These are phyloP conservation scores for Fagopyrum esculentum DNA, from an alignment of 148 eudicot species.

Conservation along the genomic window DNA sequence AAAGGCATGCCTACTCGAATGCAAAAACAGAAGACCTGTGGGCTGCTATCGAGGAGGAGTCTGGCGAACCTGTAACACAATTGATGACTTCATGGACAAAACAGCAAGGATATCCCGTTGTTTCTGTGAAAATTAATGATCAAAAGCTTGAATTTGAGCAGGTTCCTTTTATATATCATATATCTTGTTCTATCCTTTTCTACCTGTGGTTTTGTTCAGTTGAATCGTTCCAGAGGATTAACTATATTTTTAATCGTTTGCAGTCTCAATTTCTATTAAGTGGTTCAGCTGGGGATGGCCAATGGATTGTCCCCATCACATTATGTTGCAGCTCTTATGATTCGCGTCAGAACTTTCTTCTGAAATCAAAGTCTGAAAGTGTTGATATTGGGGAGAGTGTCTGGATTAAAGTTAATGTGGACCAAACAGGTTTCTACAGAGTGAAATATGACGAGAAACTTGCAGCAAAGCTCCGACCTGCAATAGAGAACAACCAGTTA, in stretches of 20 bases:
- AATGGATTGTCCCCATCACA: conserved; percentile 92
- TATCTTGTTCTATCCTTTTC: background rate
- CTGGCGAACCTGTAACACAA: conserved; percentile 80
- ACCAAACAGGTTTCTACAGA: conserved; percentile 84
- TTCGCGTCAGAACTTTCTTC: conserved; percentile 48
- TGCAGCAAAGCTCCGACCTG: conserved; percentile 57
- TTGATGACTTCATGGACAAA: conserved; percentile 95
- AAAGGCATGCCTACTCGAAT: conserved; percentile 81
- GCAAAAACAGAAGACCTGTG: conserved; percentile 97
- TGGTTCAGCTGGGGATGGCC: conserved; percentile 69
- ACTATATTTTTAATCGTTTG: conserved; percentile 12
- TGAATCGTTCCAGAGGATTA: conserved; percentile 10
- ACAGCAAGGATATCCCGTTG: conserved; percentile 91
- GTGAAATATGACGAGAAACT: conserved; percentile 88
- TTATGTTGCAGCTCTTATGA: conserved; percentile 77
- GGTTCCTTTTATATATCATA: conserved; percentile 30
- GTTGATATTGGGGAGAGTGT: conserved; percentile 40
- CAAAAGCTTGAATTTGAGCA: conserved; percentile 71
- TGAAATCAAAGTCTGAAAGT: conserved; percentile 55
- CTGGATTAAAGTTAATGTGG: conserved; percentile 89
- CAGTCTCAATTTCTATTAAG: conserved; percentile 79
- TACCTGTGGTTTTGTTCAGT: background rate
- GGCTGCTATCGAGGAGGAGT: conserved; percentile 86
- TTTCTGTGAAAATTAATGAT: conserved; percentile 60
- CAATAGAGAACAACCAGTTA: conserved; percentile 64